phyloP scores from a whole-genome alignment of 192 early-diverging fungal genomes.

The Rhizoclosmatium sp. region DNA sequence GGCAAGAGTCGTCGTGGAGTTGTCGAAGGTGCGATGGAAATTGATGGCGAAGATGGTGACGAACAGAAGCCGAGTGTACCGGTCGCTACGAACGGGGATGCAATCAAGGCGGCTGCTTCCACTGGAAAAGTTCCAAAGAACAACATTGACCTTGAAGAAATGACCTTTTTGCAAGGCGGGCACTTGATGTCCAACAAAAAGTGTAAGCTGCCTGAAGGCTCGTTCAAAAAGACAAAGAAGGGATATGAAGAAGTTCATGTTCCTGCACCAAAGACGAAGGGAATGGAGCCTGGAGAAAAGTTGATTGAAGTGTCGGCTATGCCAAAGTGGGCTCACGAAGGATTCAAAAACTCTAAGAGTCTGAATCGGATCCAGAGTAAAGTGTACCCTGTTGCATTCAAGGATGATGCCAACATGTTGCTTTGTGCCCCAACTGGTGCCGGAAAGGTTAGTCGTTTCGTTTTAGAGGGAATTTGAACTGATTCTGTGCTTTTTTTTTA shows the following conservation, averaged over 20 bases:
- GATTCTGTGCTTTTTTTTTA: neutral
- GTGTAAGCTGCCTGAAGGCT: constrained; percentile 89
- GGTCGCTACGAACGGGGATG: constrained; percentile 61
- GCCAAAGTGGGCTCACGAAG: constrained; percentile 82
- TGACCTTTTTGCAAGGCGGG: constrained; percentile 91
- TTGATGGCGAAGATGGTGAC: constrained; percentile 55
- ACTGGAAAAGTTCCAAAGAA: constrained; percentile 56
- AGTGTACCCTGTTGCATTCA: constrained; percentile 88
- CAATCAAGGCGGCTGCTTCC: constrained; percentile 40
- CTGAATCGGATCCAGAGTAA: constrained; percentile 93
- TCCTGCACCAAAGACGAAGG: constrained; percentile 80
- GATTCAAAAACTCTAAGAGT: constrained; percentile 70
- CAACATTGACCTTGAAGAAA: constrained; percentile 77
- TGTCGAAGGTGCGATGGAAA: constrained; percentile 71
- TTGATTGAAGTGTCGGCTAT: constrained; percentile 70
- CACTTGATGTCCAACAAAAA: constrained; percentile 99
- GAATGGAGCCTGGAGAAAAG: constrained; percentile 70
- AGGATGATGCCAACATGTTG: constrained; percentile 90
- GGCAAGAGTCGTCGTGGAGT: constrained; percentile 68
- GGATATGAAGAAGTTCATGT: constrained; percentile 97
- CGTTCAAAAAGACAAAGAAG: constrained; percentile 85
- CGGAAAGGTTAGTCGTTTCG: constrained; percentile 69
- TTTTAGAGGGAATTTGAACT: neutral
- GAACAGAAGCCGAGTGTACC: constrained; percentile 56
- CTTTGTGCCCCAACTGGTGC: constrained; percentile 99